A percentile compares a stretch with the other conserved stretches of the same genome.
Conservation (phyloP, 441 rosid genomes). For the Gossypium davidsonii region DNA sequence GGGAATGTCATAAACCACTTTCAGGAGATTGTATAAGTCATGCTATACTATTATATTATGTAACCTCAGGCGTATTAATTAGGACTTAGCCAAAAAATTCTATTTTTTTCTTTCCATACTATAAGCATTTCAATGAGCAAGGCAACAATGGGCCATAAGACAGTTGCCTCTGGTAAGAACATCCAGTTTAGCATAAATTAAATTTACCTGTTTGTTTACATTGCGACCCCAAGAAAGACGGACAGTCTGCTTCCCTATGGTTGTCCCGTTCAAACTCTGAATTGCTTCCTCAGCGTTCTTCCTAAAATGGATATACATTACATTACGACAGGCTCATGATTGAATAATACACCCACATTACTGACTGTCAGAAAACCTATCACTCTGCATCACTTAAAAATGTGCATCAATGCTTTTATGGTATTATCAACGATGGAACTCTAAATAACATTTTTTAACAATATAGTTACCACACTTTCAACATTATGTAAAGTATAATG, state of each 20-base stretch:
- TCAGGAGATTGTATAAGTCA: not conserved
- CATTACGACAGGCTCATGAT: not conserved
- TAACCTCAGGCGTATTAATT: not conserved
- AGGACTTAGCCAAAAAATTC: not conserved
- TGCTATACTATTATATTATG: not conserved
- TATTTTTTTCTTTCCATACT: not conserved
- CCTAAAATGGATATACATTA: conserved; percentile 35
- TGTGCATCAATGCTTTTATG: not conserved
- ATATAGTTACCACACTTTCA: conserved; percentile 4
- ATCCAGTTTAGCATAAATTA: not conserved
- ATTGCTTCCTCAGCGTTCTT: conserved; percentile 84
- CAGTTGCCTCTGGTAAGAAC: not conserved
- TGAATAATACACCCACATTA: not conserved
- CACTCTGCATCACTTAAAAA: not conserved
- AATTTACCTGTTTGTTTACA: conserved; percentile 75
- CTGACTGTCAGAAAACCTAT: not conserved
- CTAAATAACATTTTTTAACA: not conserved
- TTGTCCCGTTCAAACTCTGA: conserved; percentile 62
- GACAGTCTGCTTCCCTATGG: conserved; percentile 80
- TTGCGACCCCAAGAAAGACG: conserved; percentile 96
- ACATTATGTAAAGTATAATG: not conserved
- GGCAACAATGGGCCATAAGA: not conserved
- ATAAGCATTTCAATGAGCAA: not conserved
- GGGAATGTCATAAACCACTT: not conserved
- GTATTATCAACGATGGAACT: not conserved